Evolutionary conservation across 2,329 filamentous ascomycete genomes (phyloP), one percentile per base, ranked within the genome.

Genomic region (Bisporella sp.): DNA sequence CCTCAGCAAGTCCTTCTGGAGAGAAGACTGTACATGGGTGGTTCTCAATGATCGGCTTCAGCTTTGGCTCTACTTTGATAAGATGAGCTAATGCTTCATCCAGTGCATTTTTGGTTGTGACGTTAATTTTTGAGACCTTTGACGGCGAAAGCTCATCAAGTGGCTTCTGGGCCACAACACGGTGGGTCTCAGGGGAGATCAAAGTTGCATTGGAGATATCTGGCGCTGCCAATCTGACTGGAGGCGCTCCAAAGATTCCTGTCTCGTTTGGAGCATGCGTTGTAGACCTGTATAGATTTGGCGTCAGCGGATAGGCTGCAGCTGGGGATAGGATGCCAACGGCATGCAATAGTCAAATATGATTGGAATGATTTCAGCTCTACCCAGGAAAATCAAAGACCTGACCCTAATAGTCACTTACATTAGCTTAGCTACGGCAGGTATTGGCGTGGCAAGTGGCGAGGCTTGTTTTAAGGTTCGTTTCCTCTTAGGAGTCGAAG

Each of bases 1-100:
- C 76, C 68, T 96, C 89, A 31, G 84, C 81, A n/a, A 97, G 71
- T 0, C 90, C 89, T 55, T 86, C 84, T 0, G 89, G 79, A 1
- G 84, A 87, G 69, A 97, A 97, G 12, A 93, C 71, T 49, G 75
- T 77, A 68, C 92, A 97, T 54, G 79, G 79, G 63, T 95, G 78
- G 51, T 81, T 79, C 51, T 87, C 82, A 45, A 96, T 81, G 13
- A 96, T 68, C 0, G 78, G 73, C 60, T 81, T 78, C 64, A 96
- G 78, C 35, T 83, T 83, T 7, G 82, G 73, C 59, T 96, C 91
- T 5, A 87, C 77, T 12, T 73, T 74, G 58, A 91, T 76, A 5
- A 97, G 73, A 68, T 95, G 85, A 6, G 78, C 79, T 56, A 84
- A 81, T 4, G 89, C 92, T 61, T 89, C 78, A 41, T 87, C 76